Evolutionary conservation across 1,284 basidiomycete genomes (phyloP), one percentile per base, ranked within the genome.

Genomic region (Tetrapyrgos nigripes): DNA sequence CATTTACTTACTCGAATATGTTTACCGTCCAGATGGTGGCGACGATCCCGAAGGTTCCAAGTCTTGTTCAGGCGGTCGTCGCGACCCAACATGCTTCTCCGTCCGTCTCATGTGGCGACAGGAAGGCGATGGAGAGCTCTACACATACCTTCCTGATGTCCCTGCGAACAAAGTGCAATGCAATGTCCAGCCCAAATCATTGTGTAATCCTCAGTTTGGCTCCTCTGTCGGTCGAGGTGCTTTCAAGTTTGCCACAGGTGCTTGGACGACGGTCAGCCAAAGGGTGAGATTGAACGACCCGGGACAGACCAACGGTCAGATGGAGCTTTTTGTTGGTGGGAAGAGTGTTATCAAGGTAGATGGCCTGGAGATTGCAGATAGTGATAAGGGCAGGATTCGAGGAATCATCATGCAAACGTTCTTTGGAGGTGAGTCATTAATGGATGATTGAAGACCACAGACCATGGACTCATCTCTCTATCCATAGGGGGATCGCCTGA

Each of bases 21-120:
- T 27, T n/a, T n/a, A n/a, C 27, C 27, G 19, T 28, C 46, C 54
- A 76, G 76, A 69, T 59, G 77, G 75, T 46, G 77, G 77, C 23
- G 70, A 75, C 49, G 65, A 62, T 58, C 63, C 65, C 27, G 63
- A 67, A 4, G 66, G 57, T 0, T 70, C 73, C 10, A 52, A 64
- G 14, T 63, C 66, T 24, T 79, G 76, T 68, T 78, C 76, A 11
- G 76, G 77, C 23, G 77, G 77, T 14, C 68, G 73, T 35, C 70
- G 72, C 24, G 64, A 69, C 55, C 60, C 67, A 53, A 50, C 57
- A 27, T 78, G 77, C 67, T 76, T 71, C 66, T 78, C 76, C 47
- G 68, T 69, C 8, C 75, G 77, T 45, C 67, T 79, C 53, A 79
- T 79, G 77, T 80, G 76, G 75, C 74, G 79, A 63, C 66, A 63